These are phyloP conservation scores for Spraguea lophii DNA, from an alignment of 371 early-diverging fungal species.

Conservation along the genomic window DNA sequence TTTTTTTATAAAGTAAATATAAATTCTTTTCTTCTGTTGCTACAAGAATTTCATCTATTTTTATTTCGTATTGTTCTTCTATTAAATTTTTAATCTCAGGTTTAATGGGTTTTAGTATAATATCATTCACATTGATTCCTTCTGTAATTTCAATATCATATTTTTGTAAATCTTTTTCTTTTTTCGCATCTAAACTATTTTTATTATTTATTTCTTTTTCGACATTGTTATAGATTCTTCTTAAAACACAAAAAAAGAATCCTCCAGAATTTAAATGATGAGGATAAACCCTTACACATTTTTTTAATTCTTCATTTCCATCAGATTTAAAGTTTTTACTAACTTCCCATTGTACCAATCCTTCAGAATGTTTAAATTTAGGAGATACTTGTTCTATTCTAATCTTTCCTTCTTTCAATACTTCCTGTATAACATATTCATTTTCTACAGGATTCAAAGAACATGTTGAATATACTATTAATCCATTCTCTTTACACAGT, in stretches of 20 bases:
- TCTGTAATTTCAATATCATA: neutral
- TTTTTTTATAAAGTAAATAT: too few relatives aligned
- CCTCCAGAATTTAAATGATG: constrained; percentile 90
- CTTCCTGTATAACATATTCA: constrained; percentile 40
- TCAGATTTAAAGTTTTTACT: constrained; percentile 49
- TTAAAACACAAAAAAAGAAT: constrained; percentile 88
- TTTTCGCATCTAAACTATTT: neutral
- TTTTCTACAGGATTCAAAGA: constrained; percentile 68
- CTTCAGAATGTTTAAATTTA: constrained; percentile 54
- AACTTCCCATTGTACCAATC: constrained; percentile 50
- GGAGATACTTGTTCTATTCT: constrained; percentile 57
- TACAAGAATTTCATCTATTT: neutral
- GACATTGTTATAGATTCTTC: too few relatives aligned
- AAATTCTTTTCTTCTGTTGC: too few relatives aligned
- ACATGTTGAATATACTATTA: constrained; percentile 93
- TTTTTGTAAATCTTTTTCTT: neutral
- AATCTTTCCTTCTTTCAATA: constrained; percentile 46
- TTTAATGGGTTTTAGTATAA: too few relatives aligned
- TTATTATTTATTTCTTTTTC: too few relatives aligned
- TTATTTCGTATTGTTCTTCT: neutral
- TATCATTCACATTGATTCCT: neutral
- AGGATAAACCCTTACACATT: constrained; percentile 76
- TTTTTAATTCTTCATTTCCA: constrained; percentile 52
- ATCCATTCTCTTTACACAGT: constrained; percentile 66
- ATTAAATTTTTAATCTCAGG: neutral